Conservation (phyloP, 352 stramenopile genomes). For the Pythium utonaiense region DNA sequence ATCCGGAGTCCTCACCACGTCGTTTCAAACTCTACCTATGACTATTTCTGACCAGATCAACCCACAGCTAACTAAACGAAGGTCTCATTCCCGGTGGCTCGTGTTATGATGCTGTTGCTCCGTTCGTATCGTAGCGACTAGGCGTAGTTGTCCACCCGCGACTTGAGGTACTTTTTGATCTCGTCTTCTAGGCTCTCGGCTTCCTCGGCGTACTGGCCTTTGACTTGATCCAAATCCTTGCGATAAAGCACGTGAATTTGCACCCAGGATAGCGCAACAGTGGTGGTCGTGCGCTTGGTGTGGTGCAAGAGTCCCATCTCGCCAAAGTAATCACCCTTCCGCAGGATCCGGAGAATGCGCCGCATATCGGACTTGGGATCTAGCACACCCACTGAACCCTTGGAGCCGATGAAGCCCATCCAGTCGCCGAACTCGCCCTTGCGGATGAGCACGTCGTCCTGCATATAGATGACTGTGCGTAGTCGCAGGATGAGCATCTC, state of each 20-base stretch:
- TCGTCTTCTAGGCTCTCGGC: slow-evolving; percentile 55
- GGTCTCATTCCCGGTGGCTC: too few relatives aligned
- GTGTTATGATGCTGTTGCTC: too few relatives aligned
- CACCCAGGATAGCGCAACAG: slow-evolving; percentile 69
- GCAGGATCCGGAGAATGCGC: slow-evolving; percentile 61
- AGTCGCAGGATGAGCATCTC: slow-evolving; percentile 70
- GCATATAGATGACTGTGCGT: slow-evolving; percentile 73
- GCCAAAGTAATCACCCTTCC: slow-evolving; percentile 73
- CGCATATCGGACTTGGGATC: slow-evolving; percentile 40
- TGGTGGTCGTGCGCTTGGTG: slow-evolving; percentile 59
- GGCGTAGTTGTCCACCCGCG: neutral
- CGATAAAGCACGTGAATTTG: slow-evolving; percentile 68
- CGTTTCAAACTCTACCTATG: neutral
- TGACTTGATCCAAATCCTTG: slow-evolving; percentile 58
- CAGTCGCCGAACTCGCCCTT: slow-evolving; percentile 77
- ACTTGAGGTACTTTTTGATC: slow-evolving; percentile 62
- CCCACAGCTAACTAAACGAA: too few relatives aligned
- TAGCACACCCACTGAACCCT: slow-evolving; percentile 57
- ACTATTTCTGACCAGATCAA: neutral
- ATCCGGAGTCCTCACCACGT: too few relatives aligned
- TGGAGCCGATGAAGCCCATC: slow-evolving; percentile 79
- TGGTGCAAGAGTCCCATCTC: slow-evolving; percentile 70
- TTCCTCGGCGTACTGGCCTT: slow-evolving; percentile 56
- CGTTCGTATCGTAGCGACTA: neutral
- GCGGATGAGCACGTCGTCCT: slow-evolving; percentile 70